A percentile compares a stretch with the other conserved stretches of the same genome.
phyloP scores from a whole-genome alignment of 2,329 filamentous ascomycete genomes.

The Scedosporium dehoogii region DNA sequence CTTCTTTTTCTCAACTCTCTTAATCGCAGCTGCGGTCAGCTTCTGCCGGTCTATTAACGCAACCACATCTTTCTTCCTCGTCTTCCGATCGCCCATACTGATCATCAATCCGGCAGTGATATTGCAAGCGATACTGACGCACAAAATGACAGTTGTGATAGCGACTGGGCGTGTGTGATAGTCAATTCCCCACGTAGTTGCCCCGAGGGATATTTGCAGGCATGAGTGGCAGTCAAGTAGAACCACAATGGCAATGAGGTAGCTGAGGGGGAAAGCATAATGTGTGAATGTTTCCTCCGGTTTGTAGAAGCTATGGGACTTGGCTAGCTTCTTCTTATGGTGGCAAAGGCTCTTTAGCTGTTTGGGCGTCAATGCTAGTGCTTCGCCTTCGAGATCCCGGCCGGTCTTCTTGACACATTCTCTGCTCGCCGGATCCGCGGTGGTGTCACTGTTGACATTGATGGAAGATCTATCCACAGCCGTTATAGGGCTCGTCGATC shows the following conservation, averaged over 20 bases:
- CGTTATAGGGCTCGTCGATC: background rate
- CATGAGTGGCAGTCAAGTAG: slow-evolving; percentile 71
- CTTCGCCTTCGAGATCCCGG: slow-evolving; percentile 32
- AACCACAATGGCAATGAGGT: slow-evolving; percentile 69
- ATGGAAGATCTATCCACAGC: background rate
- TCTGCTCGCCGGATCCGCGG: background rate
- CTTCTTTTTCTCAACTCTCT: slow-evolving; percentile 36
- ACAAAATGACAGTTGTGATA: slow-evolving; percentile 72
- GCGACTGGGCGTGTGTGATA: slow-evolving; percentile 60
- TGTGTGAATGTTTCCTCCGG: slow-evolving; percentile 79
- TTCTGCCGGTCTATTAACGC: slow-evolving; percentile 69
- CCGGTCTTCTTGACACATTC: slow-evolving; percentile 16
- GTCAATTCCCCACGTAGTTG: slow-evolving; percentile 69
- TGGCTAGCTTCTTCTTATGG: slow-evolving; percentile 71
- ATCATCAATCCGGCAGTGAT: slow-evolving; percentile 69
- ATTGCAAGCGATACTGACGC: slow-evolving; percentile 68
- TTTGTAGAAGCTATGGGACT: slow-evolving; percentile 82
- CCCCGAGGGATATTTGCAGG: slow-evolving; percentile 70
- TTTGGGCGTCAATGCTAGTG: slow-evolving; percentile 51
- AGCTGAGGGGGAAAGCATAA: slow-evolving; percentile 63
- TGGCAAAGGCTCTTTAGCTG: slow-evolving; percentile 64
- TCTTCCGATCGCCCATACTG: slow-evolving; percentile 62
- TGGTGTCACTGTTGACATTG: background rate
- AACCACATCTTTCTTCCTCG: slow-evolving; percentile 77
- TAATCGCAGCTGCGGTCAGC: slow-evolving; percentile 51